A percentile compares a stretch with the other conserved stretches of the same genome.
Evolutionary conservation across 495 filamentous ascomycete species (phyloP).

Genomic region (Neurospora sp.): DNA sequence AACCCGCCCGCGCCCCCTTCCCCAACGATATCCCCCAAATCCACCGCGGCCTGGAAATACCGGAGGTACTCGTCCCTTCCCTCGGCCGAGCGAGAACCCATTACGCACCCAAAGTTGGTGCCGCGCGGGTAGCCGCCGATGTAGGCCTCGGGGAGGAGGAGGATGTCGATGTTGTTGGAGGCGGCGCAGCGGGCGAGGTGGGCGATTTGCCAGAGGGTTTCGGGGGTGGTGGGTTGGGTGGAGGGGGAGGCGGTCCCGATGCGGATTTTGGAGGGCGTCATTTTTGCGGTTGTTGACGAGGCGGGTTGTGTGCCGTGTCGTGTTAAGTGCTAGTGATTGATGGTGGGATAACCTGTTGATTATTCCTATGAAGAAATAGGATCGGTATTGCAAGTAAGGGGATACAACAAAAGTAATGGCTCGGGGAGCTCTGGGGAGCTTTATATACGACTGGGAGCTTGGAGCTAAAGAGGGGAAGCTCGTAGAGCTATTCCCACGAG

Average conservation of each 20-base stretch:
- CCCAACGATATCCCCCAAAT: conserved; percentile 76
- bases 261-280: conserved; percentile 37
- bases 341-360: too few species aligned
- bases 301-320: too few species aligned
- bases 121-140: conserved; percentile 87
- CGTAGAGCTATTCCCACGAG: neutral
- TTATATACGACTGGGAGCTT: neutral
- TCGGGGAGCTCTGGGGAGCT: neutral
- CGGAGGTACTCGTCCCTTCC: conserved; percentile 77
- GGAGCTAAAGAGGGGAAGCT: neutral
- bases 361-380: too few species aligned
- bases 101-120: conserved; percentile 62
- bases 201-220: conserved; percentile 58
- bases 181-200: conserved; percentile 43
- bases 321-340: too few species aligned
- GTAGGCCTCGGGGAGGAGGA: conserved; percentile 91
- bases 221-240: conserved; percentile 51
- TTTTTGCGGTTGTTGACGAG: neutral
- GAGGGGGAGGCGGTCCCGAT: conserved; percentile 71
- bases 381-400: neutral
- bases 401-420: neutral
- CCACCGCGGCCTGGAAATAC: conserved; percentile 71
- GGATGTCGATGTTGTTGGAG: conserved; percentile 50
- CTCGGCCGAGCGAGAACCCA: conserved; percentile 55
- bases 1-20: conserved; percentile 50